A percentile compares a stretch with the other conserved stretches of the same genome.
Conservation (phyloP, 768 basidiomycete species). For the Mrakia blollopis region DNA sequence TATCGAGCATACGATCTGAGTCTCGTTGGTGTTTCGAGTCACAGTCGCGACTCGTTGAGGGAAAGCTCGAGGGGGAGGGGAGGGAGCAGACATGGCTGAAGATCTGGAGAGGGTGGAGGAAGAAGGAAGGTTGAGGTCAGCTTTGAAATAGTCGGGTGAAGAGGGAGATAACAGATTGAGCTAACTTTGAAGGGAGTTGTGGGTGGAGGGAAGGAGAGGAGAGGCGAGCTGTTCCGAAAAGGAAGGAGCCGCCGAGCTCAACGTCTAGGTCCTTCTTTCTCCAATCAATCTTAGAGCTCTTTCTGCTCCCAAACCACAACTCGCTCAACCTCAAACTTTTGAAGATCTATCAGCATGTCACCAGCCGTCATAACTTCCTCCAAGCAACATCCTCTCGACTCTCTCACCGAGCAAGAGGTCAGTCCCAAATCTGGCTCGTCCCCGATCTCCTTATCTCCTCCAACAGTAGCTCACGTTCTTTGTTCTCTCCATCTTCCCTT, state of each 20-base stretch:
- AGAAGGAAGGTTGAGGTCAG: constrained; percentile 46
- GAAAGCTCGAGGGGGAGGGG: neutral
- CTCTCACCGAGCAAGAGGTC: constrained; percentile 9
- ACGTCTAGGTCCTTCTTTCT: neutral
- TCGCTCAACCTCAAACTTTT: neutral
- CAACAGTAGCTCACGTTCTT: neutral
- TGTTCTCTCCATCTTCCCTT: neutral
- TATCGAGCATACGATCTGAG: constrained; percentile 74
- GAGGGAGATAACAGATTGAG: neutral
- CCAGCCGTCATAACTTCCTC: neutral
- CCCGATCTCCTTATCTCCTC: neutral
- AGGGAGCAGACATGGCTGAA: constrained; percentile 14
- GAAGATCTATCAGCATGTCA: neutral
- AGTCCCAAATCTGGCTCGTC: neutral
- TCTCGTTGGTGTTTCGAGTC: constrained; percentile 84
- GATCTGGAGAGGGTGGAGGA: too few species aligned
- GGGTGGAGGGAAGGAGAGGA: neutral
- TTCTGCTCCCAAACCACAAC: neutral
- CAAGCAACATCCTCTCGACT: constrained; percentile 7
- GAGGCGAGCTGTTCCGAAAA: too few species aligned
- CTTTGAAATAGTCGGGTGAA: constrained; percentile 54
- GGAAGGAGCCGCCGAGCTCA: neutral
- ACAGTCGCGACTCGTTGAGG: constrained; percentile 48
- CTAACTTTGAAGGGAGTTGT: neutral
- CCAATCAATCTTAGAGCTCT: neutral